phyloP scores from a whole-genome alignment of 208 protist genomes.

The Leishmania major region DNA sequence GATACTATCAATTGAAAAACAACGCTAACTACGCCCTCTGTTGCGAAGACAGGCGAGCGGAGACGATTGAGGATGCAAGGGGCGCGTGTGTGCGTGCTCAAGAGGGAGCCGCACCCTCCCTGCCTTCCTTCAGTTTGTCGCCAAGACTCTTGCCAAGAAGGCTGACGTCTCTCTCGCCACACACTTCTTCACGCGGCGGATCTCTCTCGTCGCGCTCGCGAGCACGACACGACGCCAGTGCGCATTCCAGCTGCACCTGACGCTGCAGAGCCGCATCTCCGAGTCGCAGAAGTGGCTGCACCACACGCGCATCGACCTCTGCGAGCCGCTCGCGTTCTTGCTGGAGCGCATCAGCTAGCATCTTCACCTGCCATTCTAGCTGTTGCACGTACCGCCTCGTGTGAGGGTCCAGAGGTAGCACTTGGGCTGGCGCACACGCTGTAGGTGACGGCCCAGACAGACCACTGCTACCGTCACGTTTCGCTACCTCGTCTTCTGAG shows the following conservation, averaged over 20 bases:
- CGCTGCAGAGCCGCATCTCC: slow-evolving; percentile 15
- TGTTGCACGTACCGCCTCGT: slow-evolving; percentile 12
- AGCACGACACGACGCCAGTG: not conserved
- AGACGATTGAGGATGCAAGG: not conserved
- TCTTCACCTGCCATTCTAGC: slow-evolving; percentile 29
- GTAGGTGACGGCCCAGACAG: not conserved
- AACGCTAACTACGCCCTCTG: not conserved
- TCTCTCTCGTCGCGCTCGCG: not conserved
- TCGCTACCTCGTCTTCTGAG: not conserved
- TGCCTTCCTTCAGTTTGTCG: not conserved
- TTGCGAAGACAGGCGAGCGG: not conserved
- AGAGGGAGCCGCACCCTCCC: not conserved
- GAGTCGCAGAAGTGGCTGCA: slow-evolving; percentile 20
- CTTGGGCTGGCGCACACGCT: not conserved
- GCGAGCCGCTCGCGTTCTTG: slow-evolving; percentile 12
- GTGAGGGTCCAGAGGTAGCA: not conserved
- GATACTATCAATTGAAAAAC: not conserved
- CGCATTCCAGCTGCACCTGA: slow-evolving; percentile 20
- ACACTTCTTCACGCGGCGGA: not conserved
- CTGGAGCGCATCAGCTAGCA: slow-evolving; percentile 19
- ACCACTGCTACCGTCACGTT: not conserved
- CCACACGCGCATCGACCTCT: slow-evolving; percentile 13
- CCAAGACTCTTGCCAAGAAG: not conserved
- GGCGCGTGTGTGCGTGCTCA: not conserved
- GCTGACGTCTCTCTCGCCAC: not conserved